Conservation (phyloP, 805 yeast species). For the Barnettozyma pratensis region DNA sequence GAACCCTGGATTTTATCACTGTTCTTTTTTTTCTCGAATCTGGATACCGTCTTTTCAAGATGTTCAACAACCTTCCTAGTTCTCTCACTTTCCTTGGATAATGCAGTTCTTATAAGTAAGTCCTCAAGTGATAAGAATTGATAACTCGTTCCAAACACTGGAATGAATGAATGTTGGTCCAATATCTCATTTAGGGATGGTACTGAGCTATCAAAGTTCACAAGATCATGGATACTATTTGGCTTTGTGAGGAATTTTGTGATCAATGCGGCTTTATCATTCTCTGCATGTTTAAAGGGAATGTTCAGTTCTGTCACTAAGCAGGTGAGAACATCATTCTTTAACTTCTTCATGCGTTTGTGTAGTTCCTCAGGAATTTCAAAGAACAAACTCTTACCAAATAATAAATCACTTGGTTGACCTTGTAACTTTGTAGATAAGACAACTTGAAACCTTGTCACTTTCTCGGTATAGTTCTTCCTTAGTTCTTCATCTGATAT, state of each 20-base stretch:
- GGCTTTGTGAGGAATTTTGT: too few species aligned
- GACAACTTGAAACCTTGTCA: conserved; percentile 22
- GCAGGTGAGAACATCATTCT: too few species aligned
- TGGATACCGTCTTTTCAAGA: conserved; percentile 6
- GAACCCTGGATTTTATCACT: conserved; percentile 13
- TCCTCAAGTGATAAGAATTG: conserved; percentile 12
- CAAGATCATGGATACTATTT: too few species aligned
- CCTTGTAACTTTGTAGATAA: conserved; percentile 19
- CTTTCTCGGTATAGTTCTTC: conserved; percentile 3
- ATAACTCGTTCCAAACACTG: neutral
- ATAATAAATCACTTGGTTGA: conserved; percentile 9
- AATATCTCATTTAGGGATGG: neutral
- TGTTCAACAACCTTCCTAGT: conserved; percentile 9
- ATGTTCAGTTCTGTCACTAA: too few species aligned
- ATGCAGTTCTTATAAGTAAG: conserved; percentile 6
- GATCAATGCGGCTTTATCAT: too few species aligned
- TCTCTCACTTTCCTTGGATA: neutral
- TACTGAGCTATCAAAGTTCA: neutral
- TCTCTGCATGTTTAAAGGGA: too few species aligned
- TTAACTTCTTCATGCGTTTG: too few species aligned
- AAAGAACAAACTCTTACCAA: neutral
- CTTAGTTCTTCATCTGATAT: conserved; percentile 15
- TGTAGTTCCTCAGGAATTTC: neutral
- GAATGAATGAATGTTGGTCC: neutral
- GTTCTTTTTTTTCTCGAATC: conserved; percentile 12